Conservation (phyloP, 2,329 filamentous ascomycete genomes). For the Aspergillus sojae region DNA sequence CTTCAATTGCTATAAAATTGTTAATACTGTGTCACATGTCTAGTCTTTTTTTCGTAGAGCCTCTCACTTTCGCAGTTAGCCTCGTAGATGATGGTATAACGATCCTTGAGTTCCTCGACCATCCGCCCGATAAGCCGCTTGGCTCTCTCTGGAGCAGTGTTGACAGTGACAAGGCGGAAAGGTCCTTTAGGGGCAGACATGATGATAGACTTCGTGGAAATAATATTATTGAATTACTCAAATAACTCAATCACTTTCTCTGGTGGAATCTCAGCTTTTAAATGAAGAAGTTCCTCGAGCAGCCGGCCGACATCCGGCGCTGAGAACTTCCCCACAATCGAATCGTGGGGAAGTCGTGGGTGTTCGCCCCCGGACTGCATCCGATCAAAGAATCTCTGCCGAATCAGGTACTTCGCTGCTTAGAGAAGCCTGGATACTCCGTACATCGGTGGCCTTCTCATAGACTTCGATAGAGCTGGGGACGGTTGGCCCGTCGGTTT, state of each 20-base stretch:
- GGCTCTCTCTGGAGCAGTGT: conserved; percentile 67
- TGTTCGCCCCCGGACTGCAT: conserved; percentile 11
- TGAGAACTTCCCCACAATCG: conserved; percentile 21
- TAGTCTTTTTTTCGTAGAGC: background rate
- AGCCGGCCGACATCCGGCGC: conserved; percentile 3
- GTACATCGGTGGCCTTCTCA: background rate
- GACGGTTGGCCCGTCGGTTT: conserved; percentile 9
- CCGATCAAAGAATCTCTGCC: conserved; percentile 20
- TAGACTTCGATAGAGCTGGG: background rate
- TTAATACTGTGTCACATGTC: conserved; percentile 1
- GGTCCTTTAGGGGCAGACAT: conserved; percentile 54
- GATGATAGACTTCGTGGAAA: conserved; percentile 9
- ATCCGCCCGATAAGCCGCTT: conserved; percentile 64
- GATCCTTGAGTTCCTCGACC: conserved; percentile 62
- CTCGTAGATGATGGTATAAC: conserved; percentile 64
- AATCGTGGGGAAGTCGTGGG: conserved; percentile 15
- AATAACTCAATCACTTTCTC: background rate
- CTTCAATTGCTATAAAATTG: conserved; percentile 48
- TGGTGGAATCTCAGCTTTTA: background rate
- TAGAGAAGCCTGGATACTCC: background rate
- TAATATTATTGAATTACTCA: background rate
- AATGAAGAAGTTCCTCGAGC: background rate
- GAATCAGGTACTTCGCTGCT: background rate
- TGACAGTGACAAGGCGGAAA: conserved; percentile 68
- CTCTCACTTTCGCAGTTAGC: conserved; percentile 63